Conservation (phyloP, 345 rosid species). For the Arabidopsis thaliana region DNA sequence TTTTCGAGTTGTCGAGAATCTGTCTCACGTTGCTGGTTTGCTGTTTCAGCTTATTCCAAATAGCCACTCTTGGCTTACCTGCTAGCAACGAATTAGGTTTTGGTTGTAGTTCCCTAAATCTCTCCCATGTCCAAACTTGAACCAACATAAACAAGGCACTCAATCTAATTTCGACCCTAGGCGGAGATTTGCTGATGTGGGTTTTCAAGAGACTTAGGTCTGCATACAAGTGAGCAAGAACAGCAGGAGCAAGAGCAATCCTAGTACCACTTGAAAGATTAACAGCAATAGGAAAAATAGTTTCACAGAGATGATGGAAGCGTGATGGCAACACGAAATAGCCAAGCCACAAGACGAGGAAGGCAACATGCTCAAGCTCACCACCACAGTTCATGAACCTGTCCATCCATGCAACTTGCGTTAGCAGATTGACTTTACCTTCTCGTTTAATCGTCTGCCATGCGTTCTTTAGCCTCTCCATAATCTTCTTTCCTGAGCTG, state of each 20-base stretch:
- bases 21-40: conserved; percentile 11
- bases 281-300: conserved; percentile 39
- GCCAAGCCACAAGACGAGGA: conserved; percentile 49
- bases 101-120: conserved; percentile 44
- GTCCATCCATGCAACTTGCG: conserved; percentile 38
- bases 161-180: conserved; percentile 1
- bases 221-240: conserved; percentile 50
- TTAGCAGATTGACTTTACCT: background rate
- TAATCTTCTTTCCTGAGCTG: background rate
- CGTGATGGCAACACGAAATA: conserved; percentile 43
- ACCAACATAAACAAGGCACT: conserved; percentile 48
- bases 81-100: conserved; percentile 13
- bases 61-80: conserved; percentile 49
- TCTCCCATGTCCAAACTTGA: conserved; percentile 64
- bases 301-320: background rate
- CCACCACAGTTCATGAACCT: conserved; percentile 44
- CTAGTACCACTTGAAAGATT: conserved; percentile 48
- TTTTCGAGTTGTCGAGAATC: conserved; percentile 32
- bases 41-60: conserved; percentile 36
- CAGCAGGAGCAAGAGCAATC: conserved; percentile 54
- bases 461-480: background rate
- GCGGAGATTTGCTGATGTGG: background rate
- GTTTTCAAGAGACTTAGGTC: conserved; percentile 46
- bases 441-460: conserved; percentile 5
- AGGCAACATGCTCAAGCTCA: conserved; percentile 57